These are phyloP conservation scores for Solanum hybrid DNA, from an alignment of 305 asterid species.

Conservation along the genomic window DNA sequence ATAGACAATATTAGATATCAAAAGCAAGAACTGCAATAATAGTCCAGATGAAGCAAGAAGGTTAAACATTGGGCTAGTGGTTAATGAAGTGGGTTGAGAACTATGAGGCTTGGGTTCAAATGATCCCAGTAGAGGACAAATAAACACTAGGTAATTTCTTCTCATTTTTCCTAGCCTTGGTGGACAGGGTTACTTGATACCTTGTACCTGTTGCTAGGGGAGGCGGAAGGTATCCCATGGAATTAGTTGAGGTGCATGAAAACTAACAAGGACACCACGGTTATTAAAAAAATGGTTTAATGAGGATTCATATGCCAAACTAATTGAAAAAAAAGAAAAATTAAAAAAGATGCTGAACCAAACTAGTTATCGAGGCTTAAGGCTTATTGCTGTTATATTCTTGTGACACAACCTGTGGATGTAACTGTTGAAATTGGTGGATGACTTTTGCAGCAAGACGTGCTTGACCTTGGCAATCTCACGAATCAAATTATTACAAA, in stretches of 20 bases:
- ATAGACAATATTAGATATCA: background rate
- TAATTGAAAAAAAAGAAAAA: background rate
- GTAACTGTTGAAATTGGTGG: background rate
- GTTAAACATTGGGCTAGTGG: background rate
- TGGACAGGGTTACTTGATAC: background rate
- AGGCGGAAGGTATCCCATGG: background rate
- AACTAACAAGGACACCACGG: background rate
- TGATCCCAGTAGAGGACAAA: background rate
- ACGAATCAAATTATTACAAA: constrained; percentile 80
- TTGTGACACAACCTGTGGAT: background rate
- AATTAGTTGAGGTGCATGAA: background rate
- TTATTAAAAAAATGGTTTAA: background rate
- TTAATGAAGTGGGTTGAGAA: background rate
- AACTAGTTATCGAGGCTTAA: background rate
- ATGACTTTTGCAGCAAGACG: constrained; percentile 62
- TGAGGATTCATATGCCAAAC: background rate
- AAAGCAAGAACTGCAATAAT: background rate
- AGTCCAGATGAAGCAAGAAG: background rate
- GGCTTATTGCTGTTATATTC: background rate
- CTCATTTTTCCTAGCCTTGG: background rate
- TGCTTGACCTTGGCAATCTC: constrained; percentile 76
- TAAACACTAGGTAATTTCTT: background rate
- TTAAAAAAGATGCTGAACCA: background rate
- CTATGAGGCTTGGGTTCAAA: background rate
- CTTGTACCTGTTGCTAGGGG: background rate